Evolutionary conservation across 371 early-diverging fungal species (phyloP), one percentile per base, ranked within the genome.

Genomic region (Mucor saturninus): DNA sequence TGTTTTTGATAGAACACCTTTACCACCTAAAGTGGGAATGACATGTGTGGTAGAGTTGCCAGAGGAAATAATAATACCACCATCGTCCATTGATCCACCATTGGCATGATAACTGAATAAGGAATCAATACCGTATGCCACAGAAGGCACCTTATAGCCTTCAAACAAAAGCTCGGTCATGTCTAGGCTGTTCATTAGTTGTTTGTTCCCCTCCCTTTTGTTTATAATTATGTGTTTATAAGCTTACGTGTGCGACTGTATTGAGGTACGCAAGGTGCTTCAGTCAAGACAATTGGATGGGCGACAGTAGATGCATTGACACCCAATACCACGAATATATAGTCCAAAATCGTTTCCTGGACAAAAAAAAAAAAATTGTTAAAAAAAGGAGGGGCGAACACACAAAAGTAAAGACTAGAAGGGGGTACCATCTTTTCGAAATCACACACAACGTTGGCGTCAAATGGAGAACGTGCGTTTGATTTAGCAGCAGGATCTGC

Each of bases 111-210:
- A 87, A 60, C 94, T 93, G 74, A 93, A 95, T 30, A 91, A 72
- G 4, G 95, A 75, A 58, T 95, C 96, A n/a, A 95, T 85, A 9
- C 95, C 95, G 65, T 92, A 96, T 0, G 85, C 75, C 6, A 94
- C 86, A 3, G 87, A 85, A 2, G 95, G 93, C 1, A 88, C 86
- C 37, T 72, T 72, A 69, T 95, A 96, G 37, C 87, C 78, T 74
- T 96, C 97, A 70, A 96, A 96, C 37, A 96, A 70, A 0, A 96
- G 74, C 67, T 96, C 97, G 0, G 89, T 85, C 84, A 90, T 89
- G 40, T 88, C 90, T 89, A 74, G 8, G 8, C n/a, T 5, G 46
- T 9, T 46, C 21, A 46, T 21, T 21, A 21, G 8, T 46, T 74
- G 21, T 21, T 21, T 21, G 21, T 21, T 21, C 21, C 21, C 21